Conservation (phyloP, 2,329 filamentous ascomycete genomes). For the Xylogone sp. region DNA sequence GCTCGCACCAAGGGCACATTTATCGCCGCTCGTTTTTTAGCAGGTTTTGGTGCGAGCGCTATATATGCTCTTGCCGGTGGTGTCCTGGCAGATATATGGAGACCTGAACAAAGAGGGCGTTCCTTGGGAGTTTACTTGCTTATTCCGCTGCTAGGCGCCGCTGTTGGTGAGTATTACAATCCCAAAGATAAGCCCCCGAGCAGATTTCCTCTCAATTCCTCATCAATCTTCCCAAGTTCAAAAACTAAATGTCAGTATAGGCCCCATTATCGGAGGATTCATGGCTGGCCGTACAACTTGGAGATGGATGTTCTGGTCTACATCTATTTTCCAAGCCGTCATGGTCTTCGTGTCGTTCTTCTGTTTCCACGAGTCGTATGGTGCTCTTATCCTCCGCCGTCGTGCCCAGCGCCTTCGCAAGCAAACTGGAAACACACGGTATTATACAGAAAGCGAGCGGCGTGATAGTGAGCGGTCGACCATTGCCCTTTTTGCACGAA, state of each 20-base stretch:
- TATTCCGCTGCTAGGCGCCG: conserved; percentile 36
- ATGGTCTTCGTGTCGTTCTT: conserved; percentile 39
- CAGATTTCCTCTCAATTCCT: too few relatives aligned
- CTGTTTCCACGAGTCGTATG: conserved; percentile 46
- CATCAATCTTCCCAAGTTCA: too few relatives aligned
- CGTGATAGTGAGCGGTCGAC: conserved; percentile 21
- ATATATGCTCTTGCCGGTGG: conserved; percentile 44
- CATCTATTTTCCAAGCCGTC: conserved; percentile 36
- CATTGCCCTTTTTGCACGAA: conserved; percentile 30
- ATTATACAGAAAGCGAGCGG: conserved; percentile 48
- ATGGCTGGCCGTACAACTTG: conserved; percentile 42
- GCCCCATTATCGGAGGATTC: conserved; percentile 44
- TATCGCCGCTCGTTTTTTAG: conserved; percentile 54
- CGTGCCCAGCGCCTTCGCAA: conserved; percentile 43
- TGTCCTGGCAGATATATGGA: conserved; percentile 35
- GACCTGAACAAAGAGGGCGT: conserved; percentile 38
- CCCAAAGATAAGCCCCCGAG: background rate
- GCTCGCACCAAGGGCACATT: conserved; percentile 47
- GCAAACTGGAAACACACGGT: conserved; percentile 36
- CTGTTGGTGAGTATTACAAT: conserved; percentile 12
- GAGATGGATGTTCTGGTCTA: conserved; percentile 50
- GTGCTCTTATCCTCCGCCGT: conserved; percentile 39
- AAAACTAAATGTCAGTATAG: conserved; percentile 12
- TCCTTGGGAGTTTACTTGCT: conserved; percentile 25
- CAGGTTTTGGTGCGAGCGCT: conserved; percentile 55